Conservation (phyloP, 2,329 filamentous ascomycete genomes). For the Simplicillium sp. region DNA sequence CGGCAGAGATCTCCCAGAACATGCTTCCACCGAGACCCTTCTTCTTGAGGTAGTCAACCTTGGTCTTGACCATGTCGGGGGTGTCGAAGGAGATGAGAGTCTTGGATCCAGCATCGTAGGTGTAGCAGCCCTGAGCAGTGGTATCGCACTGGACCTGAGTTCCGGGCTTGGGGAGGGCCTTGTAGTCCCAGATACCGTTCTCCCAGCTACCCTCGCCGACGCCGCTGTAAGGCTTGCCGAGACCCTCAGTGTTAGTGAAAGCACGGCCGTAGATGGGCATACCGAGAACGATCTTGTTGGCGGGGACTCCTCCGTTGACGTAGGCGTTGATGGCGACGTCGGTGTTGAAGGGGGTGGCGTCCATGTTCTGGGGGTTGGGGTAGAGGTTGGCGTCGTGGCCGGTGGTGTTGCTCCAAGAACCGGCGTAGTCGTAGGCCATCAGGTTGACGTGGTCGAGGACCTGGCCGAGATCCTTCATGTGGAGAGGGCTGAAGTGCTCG, state of each 20-base stretch:
- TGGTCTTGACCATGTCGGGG: conserved; percentile 46
- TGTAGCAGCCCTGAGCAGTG: conserved; percentile 55
- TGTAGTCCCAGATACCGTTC: conserved; percentile 71
- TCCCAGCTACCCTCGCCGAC: conserved; percentile 64
- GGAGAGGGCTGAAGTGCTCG: conserved; percentile 34
- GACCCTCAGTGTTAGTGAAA: conserved; percentile 42
- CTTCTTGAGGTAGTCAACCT: conserved; percentile 55
- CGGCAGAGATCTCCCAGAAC: conserved; percentile 77
- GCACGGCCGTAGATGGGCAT: conserved; percentile 49
- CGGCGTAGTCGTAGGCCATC: conserved; percentile 69
- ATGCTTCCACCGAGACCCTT: conserved; percentile 64
- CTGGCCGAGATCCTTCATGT: conserved; percentile 33
- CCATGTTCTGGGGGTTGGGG: conserved; percentile 38
- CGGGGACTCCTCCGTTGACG: conserved; percentile 46
- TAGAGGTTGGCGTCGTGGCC: conserved; percentile 65
- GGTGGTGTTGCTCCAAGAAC: conserved; percentile 52
- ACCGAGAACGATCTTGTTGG: conserved; percentile 62
- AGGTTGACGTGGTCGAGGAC: conserved; percentile 48
- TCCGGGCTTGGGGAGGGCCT: conserved; percentile 56
- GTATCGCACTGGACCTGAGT: conserved; percentile 49
- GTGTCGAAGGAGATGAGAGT: conserved; percentile 68
- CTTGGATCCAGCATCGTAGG: conserved; percentile 50
- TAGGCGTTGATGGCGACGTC: conserved; percentile 57
- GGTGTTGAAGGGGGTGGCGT: conserved; percentile 58
- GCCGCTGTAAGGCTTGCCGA: conserved; percentile 55